A percentile compares a stretch with the other conserved stretches of the same genome.
Evolutionary conservation across 2,329 filamentous ascomycete genomes (phyloP).

Genomic region (Aspergillus viridinutans): DNA sequence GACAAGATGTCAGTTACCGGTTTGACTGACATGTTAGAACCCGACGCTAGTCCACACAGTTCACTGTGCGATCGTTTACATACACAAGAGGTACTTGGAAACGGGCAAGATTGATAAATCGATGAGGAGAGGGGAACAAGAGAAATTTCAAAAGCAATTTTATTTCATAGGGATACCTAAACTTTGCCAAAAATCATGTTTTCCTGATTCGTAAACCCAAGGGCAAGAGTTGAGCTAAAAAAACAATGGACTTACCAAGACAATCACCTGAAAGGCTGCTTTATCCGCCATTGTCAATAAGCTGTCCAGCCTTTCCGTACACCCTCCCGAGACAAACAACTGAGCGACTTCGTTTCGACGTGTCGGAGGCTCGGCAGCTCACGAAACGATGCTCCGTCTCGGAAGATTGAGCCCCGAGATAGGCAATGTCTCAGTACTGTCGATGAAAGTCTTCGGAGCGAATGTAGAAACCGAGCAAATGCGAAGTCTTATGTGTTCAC

Average conservation of each 20-base stretch:
- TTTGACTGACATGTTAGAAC: slow-evolving; percentile 13
- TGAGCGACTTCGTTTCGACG: background rate
- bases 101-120: background rate
- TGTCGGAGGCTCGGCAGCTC: background rate
- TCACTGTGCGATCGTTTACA: background rate
- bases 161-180: background rate
- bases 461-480: background rate
- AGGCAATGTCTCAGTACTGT: background rate
- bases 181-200: background rate
- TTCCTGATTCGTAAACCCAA: slow-evolving; percentile 1
- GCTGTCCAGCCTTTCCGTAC: slow-evolving; percentile 10
- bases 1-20: slow-evolving; percentile 23
- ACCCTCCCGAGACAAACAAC: background rate
- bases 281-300: slow-evolving; percentile 23
- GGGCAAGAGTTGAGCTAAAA: slow-evolving; percentile 4
- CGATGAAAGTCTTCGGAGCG: background rate
- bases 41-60: slow-evolving; percentile 7
- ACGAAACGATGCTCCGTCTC: background rate
- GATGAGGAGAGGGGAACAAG: background rate
- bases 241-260: slow-evolving; percentile 57
- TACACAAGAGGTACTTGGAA: background rate
- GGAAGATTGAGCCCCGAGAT: background rate
- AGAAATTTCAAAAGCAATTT: background rate
- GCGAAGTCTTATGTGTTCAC: background rate
- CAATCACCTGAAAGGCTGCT: slow-evolving; percentile 66